Conservation (phyloP, 2,329 filamentous ascomycete genomes). For the Alternaria sp. region DNA sequence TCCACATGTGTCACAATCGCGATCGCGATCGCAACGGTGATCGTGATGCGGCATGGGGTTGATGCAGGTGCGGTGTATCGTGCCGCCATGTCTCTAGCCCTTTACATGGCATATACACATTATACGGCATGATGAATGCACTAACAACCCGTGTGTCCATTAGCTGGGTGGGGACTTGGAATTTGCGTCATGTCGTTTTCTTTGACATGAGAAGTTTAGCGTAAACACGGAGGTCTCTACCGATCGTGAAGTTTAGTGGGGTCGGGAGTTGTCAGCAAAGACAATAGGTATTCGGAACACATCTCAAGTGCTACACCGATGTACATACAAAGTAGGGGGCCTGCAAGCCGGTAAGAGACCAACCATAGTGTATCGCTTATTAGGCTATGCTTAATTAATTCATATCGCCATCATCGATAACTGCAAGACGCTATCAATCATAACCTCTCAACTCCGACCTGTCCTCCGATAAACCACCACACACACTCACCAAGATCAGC, state of each 20-base stretch:
- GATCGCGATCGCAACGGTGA: constrained; percentile 1
- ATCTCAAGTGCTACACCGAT: neutral
- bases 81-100: neutral
- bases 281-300: neutral
- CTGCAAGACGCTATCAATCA: neutral
- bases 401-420: constrained; percentile 1
- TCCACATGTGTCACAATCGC: neutral
- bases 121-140: neutral
- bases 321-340: neutral
- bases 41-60: neutral
- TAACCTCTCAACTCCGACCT: neutral
- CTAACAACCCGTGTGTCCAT: neutral
- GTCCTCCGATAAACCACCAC: constrained; percentile 1
- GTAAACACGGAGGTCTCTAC: neutral
- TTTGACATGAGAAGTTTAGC: neutral
- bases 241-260: neutral
- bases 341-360: neutral
- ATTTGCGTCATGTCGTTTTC: neutral
- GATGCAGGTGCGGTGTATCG: neutral
- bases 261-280: neutral
- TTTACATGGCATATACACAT: neutral
- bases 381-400: neutral
- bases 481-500: constrained; percentile 3
- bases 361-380: neutral
- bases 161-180: neutral